phyloP scores from a whole-genome alignment of 2,329 filamentous ascomycete species.

The Colletotrichum scovillei region DNA sequence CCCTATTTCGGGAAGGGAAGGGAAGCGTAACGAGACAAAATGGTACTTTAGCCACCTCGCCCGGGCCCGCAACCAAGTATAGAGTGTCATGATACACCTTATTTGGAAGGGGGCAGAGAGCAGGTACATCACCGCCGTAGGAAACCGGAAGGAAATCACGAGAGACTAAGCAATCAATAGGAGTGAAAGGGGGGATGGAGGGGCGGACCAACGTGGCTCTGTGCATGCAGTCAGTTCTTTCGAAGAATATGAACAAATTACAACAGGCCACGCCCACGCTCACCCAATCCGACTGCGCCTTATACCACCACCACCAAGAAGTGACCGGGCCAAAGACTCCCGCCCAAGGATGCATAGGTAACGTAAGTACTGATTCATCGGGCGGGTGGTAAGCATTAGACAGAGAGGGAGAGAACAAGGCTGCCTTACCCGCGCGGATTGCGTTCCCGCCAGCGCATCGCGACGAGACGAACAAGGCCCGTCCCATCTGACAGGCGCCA shows the following conservation, averaged over 20 bases:
- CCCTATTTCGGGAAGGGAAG: neutral
- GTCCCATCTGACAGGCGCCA: conserved; percentile 32
- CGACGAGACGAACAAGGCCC: conserved; percentile 30
- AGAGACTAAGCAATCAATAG: no score
- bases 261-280: neutral
- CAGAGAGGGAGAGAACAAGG: neutral
- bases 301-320: neutral
- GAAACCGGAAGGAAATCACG: neutral
- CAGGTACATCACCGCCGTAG: neutral
- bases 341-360: no score
- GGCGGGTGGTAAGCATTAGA: neutral
- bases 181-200: neutral
- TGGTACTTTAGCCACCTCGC: no score
- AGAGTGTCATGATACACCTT: neutral
- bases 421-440: neutral
- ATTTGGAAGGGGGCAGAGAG: neutral
- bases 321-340: neutral
- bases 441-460: conserved; percentile 30
- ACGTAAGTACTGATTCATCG: no score
- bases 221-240: conserved; percentile 2
- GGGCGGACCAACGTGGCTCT: neutral
- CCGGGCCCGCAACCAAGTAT: neutral
- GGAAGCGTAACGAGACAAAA: no score
- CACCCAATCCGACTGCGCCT: neutral
- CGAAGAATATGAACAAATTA: neutral